These are phyloP conservation scores for Grosmannia clavigera DNA, from an alignment of 2,329 filamentous ascomycete species.

Conservation along the genomic window DNA sequence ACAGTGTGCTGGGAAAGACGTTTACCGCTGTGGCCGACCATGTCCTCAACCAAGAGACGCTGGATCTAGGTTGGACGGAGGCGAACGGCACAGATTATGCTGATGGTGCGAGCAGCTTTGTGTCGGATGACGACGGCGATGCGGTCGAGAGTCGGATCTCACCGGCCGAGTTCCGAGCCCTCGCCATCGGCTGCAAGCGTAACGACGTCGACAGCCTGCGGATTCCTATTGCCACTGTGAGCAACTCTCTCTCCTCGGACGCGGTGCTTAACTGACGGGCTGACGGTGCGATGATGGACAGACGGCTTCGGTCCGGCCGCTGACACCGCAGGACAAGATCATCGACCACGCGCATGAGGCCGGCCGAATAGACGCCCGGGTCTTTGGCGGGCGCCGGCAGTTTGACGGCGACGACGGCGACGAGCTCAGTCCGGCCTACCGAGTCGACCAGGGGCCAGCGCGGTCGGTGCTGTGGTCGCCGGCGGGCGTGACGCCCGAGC, in stretches of 20 bases:
- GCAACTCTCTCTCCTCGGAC: background rate
- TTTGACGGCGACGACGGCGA: slow-evolving; percentile 15
- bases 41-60: background rate
- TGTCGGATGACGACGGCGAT: slow-evolving; percentile 29
- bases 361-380: background rate
- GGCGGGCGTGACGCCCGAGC: slow-evolving; percentile 8
- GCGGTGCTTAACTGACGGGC: background rate
- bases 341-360: background rate
- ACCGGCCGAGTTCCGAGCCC: slow-evolving; percentile 9
- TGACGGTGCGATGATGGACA: background rate
- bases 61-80: slow-evolving; percentile 5
- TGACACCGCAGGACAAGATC: slow-evolving; percentile 10
- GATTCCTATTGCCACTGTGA: background rate
- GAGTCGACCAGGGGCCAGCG: slow-evolving; percentile 2
- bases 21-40: slow-evolving; percentile 1
- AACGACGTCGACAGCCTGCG: slow-evolving; percentile 4
- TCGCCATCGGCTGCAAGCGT: slow-evolving; percentile 9
- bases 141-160: slow-evolving; percentile 16
- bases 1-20: background rate
- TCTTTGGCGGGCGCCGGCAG: slow-evolving; percentile 13
- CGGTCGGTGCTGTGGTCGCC: slow-evolving; percentile 8
- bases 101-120: slow-evolving; percentile 13
- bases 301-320: slow-evolving; percentile 2
- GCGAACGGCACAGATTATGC: slow-evolving; percentile 8
- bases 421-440: slow-evolving; percentile 13